Conservation (phyloP, 495 filamentous ascomycete species). For the Neurospora pannonica region DNA sequence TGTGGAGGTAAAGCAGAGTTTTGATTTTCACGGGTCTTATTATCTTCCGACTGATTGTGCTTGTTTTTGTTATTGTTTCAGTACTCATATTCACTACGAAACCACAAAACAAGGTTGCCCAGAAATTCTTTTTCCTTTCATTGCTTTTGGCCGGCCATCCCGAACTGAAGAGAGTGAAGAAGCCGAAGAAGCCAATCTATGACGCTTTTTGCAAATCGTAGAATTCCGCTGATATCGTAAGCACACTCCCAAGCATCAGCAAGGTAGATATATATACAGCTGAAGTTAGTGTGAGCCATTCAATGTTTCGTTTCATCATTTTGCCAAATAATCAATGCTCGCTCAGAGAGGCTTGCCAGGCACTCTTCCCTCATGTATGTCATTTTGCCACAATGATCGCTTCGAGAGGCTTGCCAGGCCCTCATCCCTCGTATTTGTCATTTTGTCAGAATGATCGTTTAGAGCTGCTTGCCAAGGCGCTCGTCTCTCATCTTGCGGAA, state of each 20-base stretch:
- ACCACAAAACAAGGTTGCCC: neutral
- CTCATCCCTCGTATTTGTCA: neutral
- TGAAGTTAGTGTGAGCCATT: neutral
- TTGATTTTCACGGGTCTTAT: too few relatives aligned
- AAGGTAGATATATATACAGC: neutral
- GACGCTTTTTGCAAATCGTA: neutral
- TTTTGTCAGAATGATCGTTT: neutral
- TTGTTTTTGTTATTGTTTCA: neutral
- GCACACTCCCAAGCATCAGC: neutral
- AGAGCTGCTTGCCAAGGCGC: neutral
- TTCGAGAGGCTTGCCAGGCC: neutral
- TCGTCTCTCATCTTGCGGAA: conserved; percentile 41
- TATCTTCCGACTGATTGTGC: neutral
- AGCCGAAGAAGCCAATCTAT: neutral
- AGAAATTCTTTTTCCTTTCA: neutral
- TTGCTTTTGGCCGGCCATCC: neutral
- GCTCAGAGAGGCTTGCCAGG: neutral
- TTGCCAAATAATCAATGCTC: neutral
- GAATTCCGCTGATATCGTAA: neutral
- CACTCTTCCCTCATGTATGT: neutral
- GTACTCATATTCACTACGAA: neutral
- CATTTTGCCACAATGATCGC: neutral
- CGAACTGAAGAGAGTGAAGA: neutral
- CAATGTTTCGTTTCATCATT: neutral
- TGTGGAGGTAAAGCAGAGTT: too few relatives aligned